Base-by-base conservation (phyloP, 108 stramenopile genomes). In the Nitzschia palea region DNA sequence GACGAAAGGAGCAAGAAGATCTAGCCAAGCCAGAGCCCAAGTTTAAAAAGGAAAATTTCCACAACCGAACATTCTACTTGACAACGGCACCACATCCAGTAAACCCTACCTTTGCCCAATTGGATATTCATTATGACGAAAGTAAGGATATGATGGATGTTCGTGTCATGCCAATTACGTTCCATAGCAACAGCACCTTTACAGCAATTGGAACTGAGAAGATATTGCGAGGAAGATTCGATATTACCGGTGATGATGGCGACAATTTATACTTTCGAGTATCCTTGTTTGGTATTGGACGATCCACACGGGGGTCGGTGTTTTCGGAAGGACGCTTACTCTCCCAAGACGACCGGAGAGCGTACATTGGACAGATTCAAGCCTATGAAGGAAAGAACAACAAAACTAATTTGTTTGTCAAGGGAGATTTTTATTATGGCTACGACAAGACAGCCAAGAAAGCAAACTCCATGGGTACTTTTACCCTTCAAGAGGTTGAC, bases 111-210 rank as follows among this genome's bases (percentile, higher is more conserved):
- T 56, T 36, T 35, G 67, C 67, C 18, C 25, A 32, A 20, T 30
- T 25, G 3, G 57, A 58, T 40, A 43, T 14, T 8, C 56, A 25
- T 37, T 56, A 58, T 29, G 40, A 72, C 25, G 42, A 70, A 56
- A 20, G 8, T 9, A 53, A 36, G 14, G 65, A 27, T 15, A 44
- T 36, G 18, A n/a, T 32, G 36, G 60, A 70, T 37, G 9, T 70
- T 12, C 60, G 61, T 9, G 59, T 70, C 22, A 8, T 51, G 22
- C 45, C 28, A 4, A 34, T 70, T 15, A n/a, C 44, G 3, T 70
- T 70, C 36, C 53, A 62, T 44, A 2, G n/a, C 33, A 70, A 70
- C 61, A 70, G 62, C 26, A 70, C 70, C 2, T 70, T 70, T 53
- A 8, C 51, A 15, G 64, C 63, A 3, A 30, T 55, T 5, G 62